phyloP scores from a whole-genome alignment of 257 asterid species.

The Fraxinus quadrangulata region DNA sequence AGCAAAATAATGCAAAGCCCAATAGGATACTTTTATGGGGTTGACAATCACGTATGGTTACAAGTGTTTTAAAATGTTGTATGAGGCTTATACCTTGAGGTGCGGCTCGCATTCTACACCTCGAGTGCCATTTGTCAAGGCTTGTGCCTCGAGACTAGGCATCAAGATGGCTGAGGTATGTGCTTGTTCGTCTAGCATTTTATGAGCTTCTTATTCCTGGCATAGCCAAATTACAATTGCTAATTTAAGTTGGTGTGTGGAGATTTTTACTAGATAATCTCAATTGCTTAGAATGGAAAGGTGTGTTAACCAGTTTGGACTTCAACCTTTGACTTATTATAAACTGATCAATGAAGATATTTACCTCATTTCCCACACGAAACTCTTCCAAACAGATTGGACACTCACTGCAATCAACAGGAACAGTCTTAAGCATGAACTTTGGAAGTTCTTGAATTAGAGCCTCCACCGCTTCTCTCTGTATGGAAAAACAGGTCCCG shows the following conservation, averaged over 20 bases:
- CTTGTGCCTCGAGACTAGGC: not conserved
- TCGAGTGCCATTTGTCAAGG: not conserved
- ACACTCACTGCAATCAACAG: slow-evolving; percentile 93
- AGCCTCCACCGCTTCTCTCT: slow-evolving; percentile 98
- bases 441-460: slow-evolving; percentile 94
- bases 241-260: not conserved
- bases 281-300: not conserved
- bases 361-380: slow-evolving; percentile 85
- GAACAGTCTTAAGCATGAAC: slow-evolving; percentile 87
- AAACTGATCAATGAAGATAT: not conserved
- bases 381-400: slow-evolving; percentile 97
- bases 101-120: not conserved
- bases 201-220: not conserved
- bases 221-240: not conserved
- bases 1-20: not conserved
- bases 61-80: too few relatives aligned
- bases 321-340: not conserved
- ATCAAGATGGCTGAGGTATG: not conserved
- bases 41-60: not conserved
- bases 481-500: slow-evolving; percentile 23
- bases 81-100: too few relatives aligned
- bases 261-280: not conserved
- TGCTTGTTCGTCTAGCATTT: not conserved
- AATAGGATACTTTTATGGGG: not conserved
- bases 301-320: not conserved